Base-by-base conservation (phyloP, 441 rosid genomes). In the Pelargonium citronellum region DNA sequence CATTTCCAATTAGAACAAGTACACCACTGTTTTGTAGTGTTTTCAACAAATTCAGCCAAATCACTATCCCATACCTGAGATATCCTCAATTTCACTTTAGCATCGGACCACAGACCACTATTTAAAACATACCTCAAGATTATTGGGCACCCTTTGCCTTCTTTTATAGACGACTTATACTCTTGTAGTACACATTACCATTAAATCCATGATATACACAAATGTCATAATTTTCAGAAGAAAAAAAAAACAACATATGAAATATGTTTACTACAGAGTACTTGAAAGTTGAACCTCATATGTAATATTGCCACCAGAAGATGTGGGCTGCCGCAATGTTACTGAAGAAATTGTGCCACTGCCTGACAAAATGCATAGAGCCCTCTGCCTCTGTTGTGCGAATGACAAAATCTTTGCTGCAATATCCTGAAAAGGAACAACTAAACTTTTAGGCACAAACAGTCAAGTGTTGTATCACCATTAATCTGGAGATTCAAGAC, bases 361-460 rank as follows among this genome's bases (percentile, higher is more conserved):
- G 70, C 97, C 99, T 49, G 99, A 91, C 86, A 95, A 82, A 78
- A 95, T 74, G 84, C 96, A 91, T 16, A 92, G 79, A 76, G 91
- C 99, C 76, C 99, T 88, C 51, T 96, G 87, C 81, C 99, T 86
- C 75, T 89, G 97, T 71, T 88, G 97, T 8, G 99, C 77, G 73
- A 92, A 92, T 6, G 91, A 77, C 78, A 92, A 68, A 71, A 95
- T 66, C 81, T 85, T 95, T 37, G 88, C 84, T 37, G 91, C 95
- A 78, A 95, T 84, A 68, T 95, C 99, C 99, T 95, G 76, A 74
- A 69, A 73, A 60, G 43, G 53, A 55, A 19, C 57, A 37, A 17
- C 7, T 17, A 57, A 73, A 37, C 19, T 8, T 49, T 30, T 9
- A 20, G 19, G 30, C 7, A 63, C 8, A 2, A 27, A 24, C 43